phyloP scores from a whole-genome alignment of 1,139 yeast species.

The Yamadazyma taylorii region DNA sequence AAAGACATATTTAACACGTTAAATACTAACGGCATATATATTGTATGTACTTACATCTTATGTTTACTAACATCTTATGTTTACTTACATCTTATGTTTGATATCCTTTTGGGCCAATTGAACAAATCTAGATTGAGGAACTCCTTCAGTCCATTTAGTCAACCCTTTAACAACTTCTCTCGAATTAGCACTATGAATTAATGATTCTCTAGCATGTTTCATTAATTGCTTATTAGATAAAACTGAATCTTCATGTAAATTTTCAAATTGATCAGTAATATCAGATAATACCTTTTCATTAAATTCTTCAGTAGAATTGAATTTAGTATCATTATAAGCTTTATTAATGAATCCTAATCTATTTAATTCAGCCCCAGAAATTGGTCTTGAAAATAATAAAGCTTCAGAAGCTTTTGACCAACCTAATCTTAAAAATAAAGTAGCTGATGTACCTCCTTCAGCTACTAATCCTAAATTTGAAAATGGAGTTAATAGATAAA shows the following conservation, averaged over 20 bases:
- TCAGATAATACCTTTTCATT: constrained; percentile 53
- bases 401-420: constrained; percentile 75
- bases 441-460: constrained; percentile 77
- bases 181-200: constrained; percentile 54
- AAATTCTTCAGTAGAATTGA: constrained; percentile 57
- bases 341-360: constrained; percentile 65
- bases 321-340: constrained; percentile 37
- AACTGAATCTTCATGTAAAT: constrained; percentile 60
- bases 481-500: constrained; percentile 72
- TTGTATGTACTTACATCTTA: no score
- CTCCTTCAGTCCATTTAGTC: constrained; percentile 67
- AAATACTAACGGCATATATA: no score
- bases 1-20: no score
- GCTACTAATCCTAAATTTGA: constrained; percentile 81
- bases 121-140: constrained; percentile 69
- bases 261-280: constrained; percentile 43
- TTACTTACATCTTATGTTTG: constrained; percentile 53
- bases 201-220: constrained; percentile 46
- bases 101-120: constrained; percentile 55
- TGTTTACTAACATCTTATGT: no score
- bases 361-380: constrained; percentile 58
- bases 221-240: constrained; percentile 61
- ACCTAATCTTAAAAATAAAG: constrained; percentile 71
- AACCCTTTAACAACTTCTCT: constrained; percentile 71
- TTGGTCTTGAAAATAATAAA: constrained; percentile 65